phyloP scores from a whole-genome alignment of 345 rosid genomes.

The Hypericum androsaemum region DNA sequence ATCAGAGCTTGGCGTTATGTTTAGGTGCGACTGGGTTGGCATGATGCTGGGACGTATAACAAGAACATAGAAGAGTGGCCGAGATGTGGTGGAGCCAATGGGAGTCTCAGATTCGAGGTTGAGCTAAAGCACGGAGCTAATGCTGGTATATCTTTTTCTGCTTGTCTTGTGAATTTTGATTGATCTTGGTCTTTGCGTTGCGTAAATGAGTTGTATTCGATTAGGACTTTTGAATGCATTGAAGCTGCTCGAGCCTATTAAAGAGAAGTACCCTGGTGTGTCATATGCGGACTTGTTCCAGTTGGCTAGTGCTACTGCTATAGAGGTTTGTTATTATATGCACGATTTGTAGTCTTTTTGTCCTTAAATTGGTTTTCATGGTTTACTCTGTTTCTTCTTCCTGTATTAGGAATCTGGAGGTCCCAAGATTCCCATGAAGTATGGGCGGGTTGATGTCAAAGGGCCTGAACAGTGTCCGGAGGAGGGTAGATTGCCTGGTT shows the following conservation, averaged over 20 bases:
- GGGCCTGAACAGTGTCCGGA: conserved; percentile 78
- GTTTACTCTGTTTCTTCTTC: conserved; percentile 13
- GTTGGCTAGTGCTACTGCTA: conserved; percentile 85
- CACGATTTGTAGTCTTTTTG: not conserved
- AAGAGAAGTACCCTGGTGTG: conserved; percentile 70
- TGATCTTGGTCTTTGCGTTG: not conserved
- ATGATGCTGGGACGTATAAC: conserved; percentile 91
- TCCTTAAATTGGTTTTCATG: not conserved
- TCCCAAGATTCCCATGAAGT: conserved; percentile 81
- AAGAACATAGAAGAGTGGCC: conserved; percentile 91
- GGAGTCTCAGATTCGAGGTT: conserved; percentile 78
- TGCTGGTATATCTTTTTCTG: conserved; percentile 48
- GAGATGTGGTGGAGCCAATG: conserved; percentile 83
- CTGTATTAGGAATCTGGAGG: conserved; percentile 83
- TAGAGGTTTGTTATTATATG: conserved; percentile 54
- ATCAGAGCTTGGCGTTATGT: no score
- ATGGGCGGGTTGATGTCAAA: conserved; percentile 79
- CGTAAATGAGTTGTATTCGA: conserved; percentile 14
- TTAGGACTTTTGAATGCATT: conserved; percentile 80
- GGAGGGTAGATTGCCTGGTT: conserved; percentile 98
- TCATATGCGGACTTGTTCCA: conserved; percentile 95
- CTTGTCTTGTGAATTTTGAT: conserved; percentile 3
- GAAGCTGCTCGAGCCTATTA: conserved; percentile 65
- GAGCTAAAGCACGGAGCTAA: conserved; percentile 94
- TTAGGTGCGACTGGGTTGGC: conserved; percentile 94